These are phyloP conservation scores for Hypoxylon sp. DNA, from an alignment of 2,329 filamentous ascomycete genomes.

Conservation along the genomic window DNA sequence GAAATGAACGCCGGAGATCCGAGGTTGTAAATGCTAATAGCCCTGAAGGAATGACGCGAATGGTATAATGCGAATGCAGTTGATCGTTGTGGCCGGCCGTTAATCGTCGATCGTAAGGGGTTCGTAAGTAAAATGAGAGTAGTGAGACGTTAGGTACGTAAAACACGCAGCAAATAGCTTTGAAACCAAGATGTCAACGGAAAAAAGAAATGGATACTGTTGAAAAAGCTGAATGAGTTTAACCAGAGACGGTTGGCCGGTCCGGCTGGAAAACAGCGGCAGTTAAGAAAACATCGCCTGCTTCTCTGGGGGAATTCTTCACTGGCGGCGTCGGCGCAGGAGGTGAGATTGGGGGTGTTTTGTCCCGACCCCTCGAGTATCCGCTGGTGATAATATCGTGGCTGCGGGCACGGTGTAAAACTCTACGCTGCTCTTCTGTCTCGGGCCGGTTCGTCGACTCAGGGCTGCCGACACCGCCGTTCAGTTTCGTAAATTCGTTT, in stretches of 20 bases:
- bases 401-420: constrained; percentile 63
- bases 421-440: constrained; percentile 55
- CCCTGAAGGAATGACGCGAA: constrained; percentile 40
- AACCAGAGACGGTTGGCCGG: constrained; percentile 27
- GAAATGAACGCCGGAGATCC: constrained; percentile 29
- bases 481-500: constrained; percentile 66
- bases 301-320: constrained; percentile 50
- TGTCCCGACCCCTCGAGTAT: constrained; percentile 40
- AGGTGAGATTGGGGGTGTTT: constrained; percentile 52
- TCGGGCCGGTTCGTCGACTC: constrained; percentile 38
- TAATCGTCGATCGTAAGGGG: constrained; percentile 46
- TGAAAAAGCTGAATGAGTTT: constrained; percentile 12
- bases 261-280: constrained; percentile 63
- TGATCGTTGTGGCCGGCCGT: constrained; percentile 47
- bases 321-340: constrained; percentile 53
- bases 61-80: constrained; percentile 38
- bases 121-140: constrained; percentile 20
- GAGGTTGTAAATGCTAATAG: constrained; percentile 30
- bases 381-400: constrained; percentile 61
- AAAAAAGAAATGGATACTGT: constrained; percentile 4
- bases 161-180: constrained; percentile 2
- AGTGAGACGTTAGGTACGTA: constrained; percentile 12
- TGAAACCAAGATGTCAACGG: not conserved
- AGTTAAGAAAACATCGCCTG: constrained; percentile 59
- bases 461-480: constrained; percentile 48